phyloP scores from a whole-genome alignment of 225 moss, liverwort and hornwort genomes.

The Sphagnum contortum region DNA sequence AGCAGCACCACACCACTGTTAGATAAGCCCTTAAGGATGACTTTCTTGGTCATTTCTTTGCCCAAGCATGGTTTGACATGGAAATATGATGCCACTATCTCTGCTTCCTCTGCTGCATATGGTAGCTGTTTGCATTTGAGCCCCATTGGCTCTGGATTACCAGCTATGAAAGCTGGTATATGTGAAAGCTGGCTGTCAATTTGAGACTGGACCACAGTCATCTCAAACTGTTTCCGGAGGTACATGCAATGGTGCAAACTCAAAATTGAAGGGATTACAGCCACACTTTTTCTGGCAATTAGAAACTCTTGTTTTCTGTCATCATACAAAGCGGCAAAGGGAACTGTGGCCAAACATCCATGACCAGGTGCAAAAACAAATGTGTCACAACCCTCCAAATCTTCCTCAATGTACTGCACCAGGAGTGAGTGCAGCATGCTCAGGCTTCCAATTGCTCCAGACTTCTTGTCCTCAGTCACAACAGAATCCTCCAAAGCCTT shows the following conservation, averaged over 20 bases:
- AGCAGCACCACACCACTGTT: too few relatives aligned
- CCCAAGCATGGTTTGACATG: too few relatives aligned
- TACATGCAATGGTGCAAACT: conserved; percentile 2
- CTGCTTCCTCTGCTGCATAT: too few relatives aligned
- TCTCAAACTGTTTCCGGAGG: not conserved
- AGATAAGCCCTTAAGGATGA: too few relatives aligned
- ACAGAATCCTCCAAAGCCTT: too few relatives aligned
- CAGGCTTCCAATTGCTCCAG: not conserved
- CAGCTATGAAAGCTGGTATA: too few relatives aligned
- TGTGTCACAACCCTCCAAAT: conserved; percentile 6
- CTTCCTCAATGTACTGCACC: not conserved
- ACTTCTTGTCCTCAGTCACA: not conserved
- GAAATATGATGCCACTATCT: too few relatives aligned
- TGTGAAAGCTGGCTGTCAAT: too few relatives aligned
- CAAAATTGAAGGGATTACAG: conserved; percentile 13
- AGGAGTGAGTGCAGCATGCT: not conserved
- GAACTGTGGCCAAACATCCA: conserved; percentile 9
- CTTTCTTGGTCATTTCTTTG: too few relatives aligned
- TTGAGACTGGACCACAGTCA: too few relatives aligned
- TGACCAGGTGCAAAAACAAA: conserved; percentile 8
- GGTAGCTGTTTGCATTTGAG: too few relatives aligned
- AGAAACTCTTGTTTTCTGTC: conserved; percentile 8
- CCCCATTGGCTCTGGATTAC: too few relatives aligned
- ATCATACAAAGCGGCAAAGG: conserved; percentile 12
- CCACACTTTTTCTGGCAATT: conserved; percentile 12